Conservation (phyloP, 2,329 filamentous ascomycete genomes). For the Cladophialophora bantiana region DNA sequence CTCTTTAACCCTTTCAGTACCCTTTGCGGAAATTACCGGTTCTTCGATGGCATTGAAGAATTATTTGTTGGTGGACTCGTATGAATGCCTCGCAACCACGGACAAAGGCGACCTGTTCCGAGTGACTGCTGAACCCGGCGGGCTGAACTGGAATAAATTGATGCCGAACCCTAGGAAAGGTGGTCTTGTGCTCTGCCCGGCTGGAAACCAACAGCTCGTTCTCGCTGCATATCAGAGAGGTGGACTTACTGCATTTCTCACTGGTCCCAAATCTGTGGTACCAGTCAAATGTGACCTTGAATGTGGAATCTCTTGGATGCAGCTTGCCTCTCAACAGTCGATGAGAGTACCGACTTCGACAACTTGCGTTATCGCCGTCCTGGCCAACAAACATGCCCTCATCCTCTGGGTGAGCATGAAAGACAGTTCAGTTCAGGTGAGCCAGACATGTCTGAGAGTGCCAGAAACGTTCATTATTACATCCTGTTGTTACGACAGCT, state of each 20-base stretch:
- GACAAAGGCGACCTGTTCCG: conserved; percentile 32
- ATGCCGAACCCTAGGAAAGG: conserved; percentile 5
- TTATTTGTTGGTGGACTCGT: conserved; percentile 28
- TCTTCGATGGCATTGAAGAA: conserved; percentile 30
- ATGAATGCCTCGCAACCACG: conserved; percentile 32
- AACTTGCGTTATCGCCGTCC: conserved; percentile 26
- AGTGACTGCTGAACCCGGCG: conserved; percentile 4
- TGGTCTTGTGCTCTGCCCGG: conserved; percentile 17
- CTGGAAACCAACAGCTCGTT: conserved; percentile 9
- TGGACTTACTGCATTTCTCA: conserved; percentile 13
- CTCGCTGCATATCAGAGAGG: conserved; percentile 28
- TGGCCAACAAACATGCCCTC: conserved; percentile 19
- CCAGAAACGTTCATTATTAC: conserved; percentile 60
- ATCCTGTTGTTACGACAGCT: conserved; percentile 49
- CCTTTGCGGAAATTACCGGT: conserved; percentile 28
- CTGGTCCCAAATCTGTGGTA: background rate
- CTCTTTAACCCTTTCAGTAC: conserved; percentile 6
- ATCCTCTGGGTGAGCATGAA: conserved; percentile 27
- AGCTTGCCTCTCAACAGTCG: conserved; percentile 11
- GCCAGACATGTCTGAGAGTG: conserved; percentile 41
- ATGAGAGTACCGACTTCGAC: background rate
- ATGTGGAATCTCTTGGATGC: conserved; percentile 30
- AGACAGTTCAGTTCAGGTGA: conserved; percentile 11
- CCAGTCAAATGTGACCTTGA: background rate
- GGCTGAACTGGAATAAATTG: conserved; percentile 12